Evolutionary conservation across 495 filamentous ascomycete species (phyloP).

Genomic region (Podospora tetraspora): DNA sequence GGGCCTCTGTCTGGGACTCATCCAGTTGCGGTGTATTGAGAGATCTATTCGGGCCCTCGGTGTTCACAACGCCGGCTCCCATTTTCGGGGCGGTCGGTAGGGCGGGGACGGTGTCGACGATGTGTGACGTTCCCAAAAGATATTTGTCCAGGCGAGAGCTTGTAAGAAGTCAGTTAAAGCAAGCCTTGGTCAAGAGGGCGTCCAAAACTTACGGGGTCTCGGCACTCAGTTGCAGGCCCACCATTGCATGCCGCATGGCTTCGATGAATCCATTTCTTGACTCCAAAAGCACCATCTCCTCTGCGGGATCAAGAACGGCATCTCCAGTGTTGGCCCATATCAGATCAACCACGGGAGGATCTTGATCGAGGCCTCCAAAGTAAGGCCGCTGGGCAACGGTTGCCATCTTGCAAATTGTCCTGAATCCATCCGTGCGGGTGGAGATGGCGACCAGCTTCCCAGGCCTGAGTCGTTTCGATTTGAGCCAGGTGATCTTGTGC

Average conservation of each 20-base stretch:
- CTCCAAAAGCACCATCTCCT: slow-evolving; percentile 76
- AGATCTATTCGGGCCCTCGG: background rate
- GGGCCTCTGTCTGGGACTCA: slow-evolving; percentile 59
- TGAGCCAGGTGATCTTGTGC: slow-evolving; percentile 70
- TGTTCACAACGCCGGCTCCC: background rate
- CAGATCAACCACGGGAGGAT: slow-evolving; percentile 70
- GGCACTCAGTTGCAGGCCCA: slow-evolving; percentile 67
- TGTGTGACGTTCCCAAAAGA: slow-evolving; percentile 35
- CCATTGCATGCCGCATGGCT: slow-evolving; percentile 62
- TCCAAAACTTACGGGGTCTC: slow-evolving; percentile 46
- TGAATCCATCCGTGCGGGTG: slow-evolving; percentile 56
- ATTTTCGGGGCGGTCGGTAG: slow-evolving; percentile 27
- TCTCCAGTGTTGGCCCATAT: slow-evolving; percentile 61
- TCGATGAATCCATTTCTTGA: slow-evolving; percentile 68
- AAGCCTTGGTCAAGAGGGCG: background rate
- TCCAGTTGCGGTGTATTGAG: slow-evolving; percentile 36
- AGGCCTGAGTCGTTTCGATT: slow-evolving; percentile 64
- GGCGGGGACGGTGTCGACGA: slow-evolving; percentile 34
- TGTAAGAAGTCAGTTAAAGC: background rate
- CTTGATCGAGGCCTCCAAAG: slow-evolving; percentile 49
- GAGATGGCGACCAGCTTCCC: slow-evolving; percentile 66
- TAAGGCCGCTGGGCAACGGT: slow-evolving; percentile 67
- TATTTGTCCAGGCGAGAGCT: slow-evolving; percentile 36
- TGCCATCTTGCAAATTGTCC: slow-evolving; percentile 61
- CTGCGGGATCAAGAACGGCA: slow-evolving; percentile 58